Conservation (phyloP, 192 early-diverging fungal species). For the Spinellus fusiger region DNA sequence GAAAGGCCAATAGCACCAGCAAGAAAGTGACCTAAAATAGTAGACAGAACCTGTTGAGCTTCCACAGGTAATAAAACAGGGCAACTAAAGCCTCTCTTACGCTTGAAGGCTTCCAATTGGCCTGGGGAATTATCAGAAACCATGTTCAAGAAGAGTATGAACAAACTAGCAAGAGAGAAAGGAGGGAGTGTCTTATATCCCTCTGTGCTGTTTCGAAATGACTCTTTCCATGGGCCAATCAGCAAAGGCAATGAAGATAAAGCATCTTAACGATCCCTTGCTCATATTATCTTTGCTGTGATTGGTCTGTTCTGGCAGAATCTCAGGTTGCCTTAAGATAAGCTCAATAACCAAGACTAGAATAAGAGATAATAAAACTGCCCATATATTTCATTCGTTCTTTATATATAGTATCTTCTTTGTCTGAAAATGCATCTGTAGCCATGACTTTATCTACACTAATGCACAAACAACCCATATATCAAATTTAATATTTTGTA, state of each 20-base stretch:
- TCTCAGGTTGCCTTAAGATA: not conserved
- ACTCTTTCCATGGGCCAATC: not conserved
- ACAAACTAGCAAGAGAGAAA: too few relatives aligned
- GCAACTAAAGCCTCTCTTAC: too few relatives aligned
- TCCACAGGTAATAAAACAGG: too few relatives aligned
- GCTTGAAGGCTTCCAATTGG: too few relatives aligned
- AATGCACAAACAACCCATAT: too few relatives aligned
- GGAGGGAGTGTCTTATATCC: not conserved
- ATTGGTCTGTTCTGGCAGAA: not conserved
- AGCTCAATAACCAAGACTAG: not conserved
- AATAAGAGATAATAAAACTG: not conserved
- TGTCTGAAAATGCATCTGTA: not conserved
- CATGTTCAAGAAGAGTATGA: too few relatives aligned
- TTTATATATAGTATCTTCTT: not conserved
- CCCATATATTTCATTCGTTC: too few relatives aligned
- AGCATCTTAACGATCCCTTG: not conserved
- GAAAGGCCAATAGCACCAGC: conserved; percentile 58
- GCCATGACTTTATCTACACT: too few relatives aligned
- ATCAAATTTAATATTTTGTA: too few relatives aligned
- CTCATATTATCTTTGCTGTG: not conserved
- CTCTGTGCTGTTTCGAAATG: not conserved
- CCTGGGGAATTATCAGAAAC: too few relatives aligned
- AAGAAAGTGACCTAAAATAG: conserved; percentile 51
- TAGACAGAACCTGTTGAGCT: not conserved
- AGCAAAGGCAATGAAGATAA: not conserved